phyloP scores from a whole-genome alignment of 495 filamentous ascomycete species.

The Penicillium herquei region DNA sequence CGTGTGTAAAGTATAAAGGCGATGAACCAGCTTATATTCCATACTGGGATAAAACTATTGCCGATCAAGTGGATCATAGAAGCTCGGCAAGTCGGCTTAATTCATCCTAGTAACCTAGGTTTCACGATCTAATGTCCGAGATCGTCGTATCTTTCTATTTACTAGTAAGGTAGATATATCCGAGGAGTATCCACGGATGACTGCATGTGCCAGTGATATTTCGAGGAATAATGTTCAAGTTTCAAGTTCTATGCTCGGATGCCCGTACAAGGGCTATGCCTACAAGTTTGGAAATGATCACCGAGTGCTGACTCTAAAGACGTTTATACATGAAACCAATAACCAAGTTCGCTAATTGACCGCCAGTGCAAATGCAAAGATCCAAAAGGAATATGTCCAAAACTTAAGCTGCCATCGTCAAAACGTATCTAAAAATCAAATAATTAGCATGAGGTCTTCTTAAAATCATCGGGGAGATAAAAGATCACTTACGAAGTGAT shows the following conservation, averaged over 20 bases:
- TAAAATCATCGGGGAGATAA: background rate
- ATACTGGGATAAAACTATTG: background rate
- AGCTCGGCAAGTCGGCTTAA: background rate
- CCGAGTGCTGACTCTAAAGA: no score
- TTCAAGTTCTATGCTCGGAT: no score
- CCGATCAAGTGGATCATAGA: background rate
- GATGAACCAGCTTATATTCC: background rate
- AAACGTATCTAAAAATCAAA: background rate
- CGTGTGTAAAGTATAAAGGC: background rate
- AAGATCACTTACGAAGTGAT: constrained; percentile 67
- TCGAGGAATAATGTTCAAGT: no score
- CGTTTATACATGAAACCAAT: no score
- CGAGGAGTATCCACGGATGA: no score
- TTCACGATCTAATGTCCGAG: background rate
- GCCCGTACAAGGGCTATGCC: no score
- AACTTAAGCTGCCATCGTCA: background rate
- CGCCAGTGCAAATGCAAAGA: no score
- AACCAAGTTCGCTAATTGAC: no score
- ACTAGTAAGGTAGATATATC: no score
- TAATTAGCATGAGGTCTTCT: background rate
- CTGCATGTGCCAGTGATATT: no score
- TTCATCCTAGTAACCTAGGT: background rate
- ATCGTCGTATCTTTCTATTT: background rate
- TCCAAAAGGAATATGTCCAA: background rate
- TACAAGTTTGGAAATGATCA: no score